Conservation (phyloP, 1,139 yeast genomes). For the Zhuliangozyma blackwelliae region DNA sequence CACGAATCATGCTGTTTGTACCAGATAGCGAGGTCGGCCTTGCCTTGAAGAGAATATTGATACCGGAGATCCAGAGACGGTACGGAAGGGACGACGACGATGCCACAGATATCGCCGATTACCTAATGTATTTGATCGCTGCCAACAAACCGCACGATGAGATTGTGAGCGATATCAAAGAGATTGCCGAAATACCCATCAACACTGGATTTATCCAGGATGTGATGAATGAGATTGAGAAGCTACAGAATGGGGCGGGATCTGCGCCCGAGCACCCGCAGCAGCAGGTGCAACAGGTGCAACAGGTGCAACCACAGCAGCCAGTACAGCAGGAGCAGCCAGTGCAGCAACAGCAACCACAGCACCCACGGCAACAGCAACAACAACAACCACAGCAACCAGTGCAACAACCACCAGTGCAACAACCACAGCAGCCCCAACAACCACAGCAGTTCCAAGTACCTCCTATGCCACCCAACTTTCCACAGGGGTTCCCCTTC, state of each 20-base stretch:
- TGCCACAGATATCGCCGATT: conserved; percentile 76
- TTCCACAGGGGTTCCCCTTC: neutral
- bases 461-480: conserved; percentile 13
- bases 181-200: conserved; percentile 62
- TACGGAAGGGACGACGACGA: conserved; percentile 49
- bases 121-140: conserved; percentile 66
- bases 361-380: neutral
- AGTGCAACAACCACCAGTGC: conserved; percentile 1
- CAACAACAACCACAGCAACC: conserved; percentile 6
- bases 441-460: conserved; percentile 1
- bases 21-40: conserved; percentile 43
- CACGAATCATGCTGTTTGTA: conserved; percentile 23
- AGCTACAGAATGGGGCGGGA: conserved; percentile 2
- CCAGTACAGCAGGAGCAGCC: conserved; percentile 3
- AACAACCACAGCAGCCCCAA: neutral
- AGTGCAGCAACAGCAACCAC: conserved; percentile 1
- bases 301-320: conserved; percentile 2
- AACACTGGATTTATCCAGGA: conserved; percentile 45
- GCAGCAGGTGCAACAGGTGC: conserved; percentile 2
- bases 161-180: conserved; percentile 60
- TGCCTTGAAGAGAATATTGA: conserved; percentile 31
- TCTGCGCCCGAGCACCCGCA: conserved; percentile 3
- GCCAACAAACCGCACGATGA: conserved; percentile 65
- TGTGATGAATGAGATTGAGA: conserved; percentile 54
- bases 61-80: conserved; percentile 33